Conservation (phyloP, 2,329 filamentous ascomycete species). For the Pseudocercospora vitis region DNA sequence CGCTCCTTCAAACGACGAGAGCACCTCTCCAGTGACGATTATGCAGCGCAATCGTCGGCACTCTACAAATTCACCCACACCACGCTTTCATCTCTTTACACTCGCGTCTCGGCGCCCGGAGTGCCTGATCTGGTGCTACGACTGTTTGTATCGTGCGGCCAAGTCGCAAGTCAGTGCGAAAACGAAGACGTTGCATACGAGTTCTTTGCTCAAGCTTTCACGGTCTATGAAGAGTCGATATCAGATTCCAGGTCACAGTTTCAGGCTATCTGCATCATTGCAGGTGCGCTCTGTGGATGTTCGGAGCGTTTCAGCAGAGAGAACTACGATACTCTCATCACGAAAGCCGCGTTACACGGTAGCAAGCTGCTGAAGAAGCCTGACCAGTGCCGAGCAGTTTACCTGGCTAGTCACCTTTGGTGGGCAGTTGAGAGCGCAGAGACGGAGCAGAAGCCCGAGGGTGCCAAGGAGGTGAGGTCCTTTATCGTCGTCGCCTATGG, state of each 20-base stretch:
- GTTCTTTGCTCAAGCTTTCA: constrained; percentile 97
- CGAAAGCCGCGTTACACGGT: constrained; percentile 93
- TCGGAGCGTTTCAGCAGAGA: constrained; percentile 83
- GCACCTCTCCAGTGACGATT: constrained; percentile 76
- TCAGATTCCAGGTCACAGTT: constrained; percentile 96
- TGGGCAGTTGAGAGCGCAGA: constrained; percentile 90
- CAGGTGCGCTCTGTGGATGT: constrained; percentile 82
- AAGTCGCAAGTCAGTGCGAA: constrained; percentile 84
- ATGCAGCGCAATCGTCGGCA: constrained; percentile 70
- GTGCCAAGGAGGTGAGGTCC: constrained; percentile 33
- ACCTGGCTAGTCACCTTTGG: constrained; percentile 95
- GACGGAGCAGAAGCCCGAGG: constrained; percentile 56
- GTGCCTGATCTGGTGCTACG: constrained; percentile 86
- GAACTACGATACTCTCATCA: constrained; percentile 98
- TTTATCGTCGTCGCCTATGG: background rate
- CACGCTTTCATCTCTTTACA: constrained; percentile 80
- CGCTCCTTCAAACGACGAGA: constrained; percentile 86
- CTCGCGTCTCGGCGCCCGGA: constrained; percentile 68
- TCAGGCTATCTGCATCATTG: constrained; percentile 93
- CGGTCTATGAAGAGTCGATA: constrained; percentile 94
- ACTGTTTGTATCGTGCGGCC: constrained; percentile 86
- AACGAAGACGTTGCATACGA: constrained; percentile 98
- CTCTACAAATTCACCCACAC: constrained; percentile 96
- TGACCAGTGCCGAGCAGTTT: constrained; percentile 95
- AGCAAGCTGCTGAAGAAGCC: constrained; percentile 97